Conservation (phyloP, 306 rosid genomes). For the Cucurbita argyrosperma region DNA sequence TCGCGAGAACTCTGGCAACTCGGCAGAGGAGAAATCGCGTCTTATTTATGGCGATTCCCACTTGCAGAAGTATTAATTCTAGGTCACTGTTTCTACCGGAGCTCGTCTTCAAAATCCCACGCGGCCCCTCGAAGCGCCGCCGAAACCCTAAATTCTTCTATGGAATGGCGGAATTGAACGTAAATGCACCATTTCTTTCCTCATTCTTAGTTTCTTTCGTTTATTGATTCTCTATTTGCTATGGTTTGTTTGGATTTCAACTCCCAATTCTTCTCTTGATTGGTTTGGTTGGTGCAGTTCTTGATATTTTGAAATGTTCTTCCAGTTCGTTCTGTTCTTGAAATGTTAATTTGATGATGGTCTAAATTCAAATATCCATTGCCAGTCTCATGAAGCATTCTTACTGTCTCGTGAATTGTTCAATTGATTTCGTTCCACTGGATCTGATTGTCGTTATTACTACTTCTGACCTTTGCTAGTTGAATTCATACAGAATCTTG, state of each 20-base stretch:
- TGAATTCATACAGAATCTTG: constrained; percentile 32
- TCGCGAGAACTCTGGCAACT: too few relatives aligned
- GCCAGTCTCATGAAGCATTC: constrained; percentile 60
- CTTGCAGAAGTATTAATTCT: constrained; percentile 15
- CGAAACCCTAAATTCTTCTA: constrained; percentile 26
- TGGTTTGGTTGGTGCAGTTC: not conserved
- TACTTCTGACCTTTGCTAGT: not conserved
- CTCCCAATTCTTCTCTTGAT: not conserved
- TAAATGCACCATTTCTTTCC: constrained; percentile 8
- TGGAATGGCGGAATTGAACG: constrained; percentile 99
- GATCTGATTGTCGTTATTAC: not conserved
- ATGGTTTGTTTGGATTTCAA: not conserved
- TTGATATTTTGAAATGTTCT: constrained; percentile 1
- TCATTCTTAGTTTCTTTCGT: not conserved
- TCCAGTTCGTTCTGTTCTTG: not conserved
- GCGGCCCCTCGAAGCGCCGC: constrained; percentile 15
- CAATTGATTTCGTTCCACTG: not conserved
- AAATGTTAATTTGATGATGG: constrained; percentile 10
- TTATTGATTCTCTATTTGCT: not conserved
- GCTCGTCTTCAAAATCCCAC: constrained; percentile 24
- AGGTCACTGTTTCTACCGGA: constrained; percentile 20
- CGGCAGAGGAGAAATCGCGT: constrained; percentile 2
- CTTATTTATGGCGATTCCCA: constrained; percentile 17
- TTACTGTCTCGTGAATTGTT: not conserved
- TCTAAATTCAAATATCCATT: constrained; percentile 80